Base-by-base conservation (phyloP, 2,329 filamentous ascomycete genomes). In the Anisogramma anomala region DNA sequence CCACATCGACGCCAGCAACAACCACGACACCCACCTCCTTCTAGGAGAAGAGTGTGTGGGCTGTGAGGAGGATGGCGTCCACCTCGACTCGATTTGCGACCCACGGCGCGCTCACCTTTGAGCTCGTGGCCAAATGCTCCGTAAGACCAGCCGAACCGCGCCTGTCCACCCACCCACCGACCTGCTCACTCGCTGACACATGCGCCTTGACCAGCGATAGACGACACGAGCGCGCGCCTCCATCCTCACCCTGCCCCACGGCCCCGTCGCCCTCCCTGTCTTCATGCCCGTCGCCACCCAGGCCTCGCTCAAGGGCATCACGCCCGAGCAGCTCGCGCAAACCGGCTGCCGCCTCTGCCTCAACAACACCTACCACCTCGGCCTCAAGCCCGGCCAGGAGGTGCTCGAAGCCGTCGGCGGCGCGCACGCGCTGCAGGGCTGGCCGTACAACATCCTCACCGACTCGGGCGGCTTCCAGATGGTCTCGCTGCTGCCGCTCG, bases 271-370 rank as follows among this genome's bases (percentile, higher is more conserved):
- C 53, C 74, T 96, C 22, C 91, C 93, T 6, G 79, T 96, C 44
- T 98, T 98, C 63, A 98, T 98, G 91, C 91, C 91, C 13, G 91
- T 98, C 32, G 91, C 91, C 22, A 98, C 91, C 1, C 91, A 98
- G 63, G 91, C 85, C 1, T 94, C 89, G 0, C 71, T 98, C 28
- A 98, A 98, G 59, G 91, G 91, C 32, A 65, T 98, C 42, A 96
- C 91, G 0, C 87, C 89, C 1, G 81, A 89, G 50, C 91, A 98
- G 57, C 70, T 98, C 2, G 88, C 91, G 53, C 80, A 85, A 40
- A 93, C 88, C 0, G 79, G 84, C 32, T 98, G 93, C 56, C 78
- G 84, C 44, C 66, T 98, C 31, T 98, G 91, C 60, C 67, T 98
- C 49, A 98, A 98, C 66, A 98, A 98, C 63, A 98, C 91, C 10